A percentile compares a stretch with the other conserved stretches of the same genome.
These are phyloP conservation scores for Solanum medicagineum DNA, from an alignment of 257 asterid genomes.

Conservation along the genomic window DNA sequence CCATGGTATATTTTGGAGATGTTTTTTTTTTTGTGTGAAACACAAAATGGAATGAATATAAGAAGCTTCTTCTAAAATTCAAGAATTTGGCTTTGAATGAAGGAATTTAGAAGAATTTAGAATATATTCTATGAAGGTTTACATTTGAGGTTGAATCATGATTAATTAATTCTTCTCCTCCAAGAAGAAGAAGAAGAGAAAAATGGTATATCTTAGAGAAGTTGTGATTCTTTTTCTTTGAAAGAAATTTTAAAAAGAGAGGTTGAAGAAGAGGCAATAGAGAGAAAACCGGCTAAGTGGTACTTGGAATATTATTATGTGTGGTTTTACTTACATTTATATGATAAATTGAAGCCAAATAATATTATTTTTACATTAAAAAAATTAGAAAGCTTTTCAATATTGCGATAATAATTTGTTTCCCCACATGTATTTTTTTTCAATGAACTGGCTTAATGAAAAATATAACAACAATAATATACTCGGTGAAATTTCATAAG, in stretches of 20 bases:
- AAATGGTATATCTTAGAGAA: background rate
- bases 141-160: conserved; percentile 5
- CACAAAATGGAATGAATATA: background rate
- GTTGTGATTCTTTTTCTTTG: conserved; percentile 27
- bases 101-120: background rate
- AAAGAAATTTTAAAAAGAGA: conserved; percentile 1
- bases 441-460: too few relatives aligned
- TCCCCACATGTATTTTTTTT: too few relatives aligned
- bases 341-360: background rate
- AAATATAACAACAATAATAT: too few relatives aligned
- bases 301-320: conserved; percentile 7
- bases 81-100: background rate
- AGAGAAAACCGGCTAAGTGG: conserved; percentile 17
- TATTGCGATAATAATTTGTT: too few relatives aligned
- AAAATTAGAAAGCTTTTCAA: too few relatives aligned
- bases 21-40: background rate
- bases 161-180: conserved; percentile 18
- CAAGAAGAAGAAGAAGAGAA: conserved; percentile 9
- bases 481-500: background rate
- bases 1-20: background rate
- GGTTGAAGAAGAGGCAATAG: background rate
- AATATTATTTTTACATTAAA: too few relatives aligned
- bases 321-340: background rate
- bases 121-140: conserved; percentile 1
- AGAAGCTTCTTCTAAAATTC: background rate